phyloP scores from a whole-genome alignment of 805 yeast genomes.

The Ogataea salicorniae region DNA sequence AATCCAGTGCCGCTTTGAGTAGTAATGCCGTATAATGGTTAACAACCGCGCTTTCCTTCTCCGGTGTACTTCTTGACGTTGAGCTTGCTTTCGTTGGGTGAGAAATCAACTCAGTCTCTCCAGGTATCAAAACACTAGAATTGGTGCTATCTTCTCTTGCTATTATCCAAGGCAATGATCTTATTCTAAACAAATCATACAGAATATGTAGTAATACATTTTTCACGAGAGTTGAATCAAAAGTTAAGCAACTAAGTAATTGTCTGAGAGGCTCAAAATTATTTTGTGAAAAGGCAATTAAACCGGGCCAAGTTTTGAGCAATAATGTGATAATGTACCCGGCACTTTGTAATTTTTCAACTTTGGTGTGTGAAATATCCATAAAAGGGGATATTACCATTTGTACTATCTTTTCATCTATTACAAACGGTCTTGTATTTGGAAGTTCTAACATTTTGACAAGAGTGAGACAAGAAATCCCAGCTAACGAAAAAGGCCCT shows the following conservation, averaged over 20 bases:
- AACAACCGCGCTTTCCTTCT: slow-evolving; percentile 38
- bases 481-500: slow-evolving; percentile 46
- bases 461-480: slow-evolving; percentile 41
- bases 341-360: slow-evolving; percentile 52
- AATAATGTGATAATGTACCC: slow-evolving; percentile 56
- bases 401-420: slow-evolving; percentile 60
- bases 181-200: slow-evolving; percentile 59
- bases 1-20: slow-evolving; percentile 47
- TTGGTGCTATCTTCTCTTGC: slow-evolving; percentile 9
- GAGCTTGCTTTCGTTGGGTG: slow-evolving; percentile 10
- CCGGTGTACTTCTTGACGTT: slow-evolving; percentile 25
- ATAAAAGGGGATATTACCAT: slow-evolving; percentile 67
- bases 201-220: slow-evolving; percentile 67
- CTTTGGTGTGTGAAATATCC: slow-evolving; percentile 45
- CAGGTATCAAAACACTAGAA: slow-evolving; percentile 12
- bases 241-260: slow-evolving; percentile 56
- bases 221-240: slow-evolving; percentile 51
- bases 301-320: slow-evolving; percentile 72
- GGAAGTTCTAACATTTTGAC: slow-evolving; percentile 56
- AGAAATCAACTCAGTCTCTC: slow-evolving; percentile 17
- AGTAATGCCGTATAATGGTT: slow-evolving; percentile 67
- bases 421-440: slow-evolving; percentile 43
- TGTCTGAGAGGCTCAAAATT: slow-evolving; percentile 51
- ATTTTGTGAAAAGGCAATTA: slow-evolving; percentile 56
- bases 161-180: slow-evolving; percentile 48